Evolutionary conservation across 257 asterid species (phyloP).

Genomic region (Solanum bukasovii): DNA sequence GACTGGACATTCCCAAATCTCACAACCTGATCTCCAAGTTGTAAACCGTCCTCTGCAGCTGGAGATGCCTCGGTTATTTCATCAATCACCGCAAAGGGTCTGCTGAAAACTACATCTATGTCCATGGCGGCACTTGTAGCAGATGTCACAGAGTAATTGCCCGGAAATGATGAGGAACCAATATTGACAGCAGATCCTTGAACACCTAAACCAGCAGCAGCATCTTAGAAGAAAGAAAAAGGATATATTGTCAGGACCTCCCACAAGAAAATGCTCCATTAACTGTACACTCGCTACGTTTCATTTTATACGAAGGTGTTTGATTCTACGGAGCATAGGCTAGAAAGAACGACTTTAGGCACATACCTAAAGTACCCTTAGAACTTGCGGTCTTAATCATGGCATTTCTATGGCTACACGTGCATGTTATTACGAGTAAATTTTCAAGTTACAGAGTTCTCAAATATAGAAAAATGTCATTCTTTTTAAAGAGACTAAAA

Average conservation of each 20-base stretch:
- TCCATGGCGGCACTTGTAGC: constrained; percentile 41
- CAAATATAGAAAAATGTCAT: background rate
- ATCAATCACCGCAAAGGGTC: constrained; percentile 82
- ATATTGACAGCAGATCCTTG: constrained; percentile 11
- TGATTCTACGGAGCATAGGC: background rate
- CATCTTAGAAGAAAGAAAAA: constrained; percentile 1
- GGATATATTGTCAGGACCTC: background rate
- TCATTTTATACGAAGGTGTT: background rate
- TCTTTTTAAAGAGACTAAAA: background rate
- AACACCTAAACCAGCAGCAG: constrained; percentile 19
- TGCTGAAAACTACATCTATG: constrained; percentile 39
- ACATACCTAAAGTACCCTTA: background rate
- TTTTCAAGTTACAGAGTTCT: background rate
- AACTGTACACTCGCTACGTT: background rate
- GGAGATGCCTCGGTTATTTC: constrained; percentile 86
- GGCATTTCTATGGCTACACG: background rate
- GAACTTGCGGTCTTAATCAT: background rate
- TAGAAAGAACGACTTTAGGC: too few species aligned
- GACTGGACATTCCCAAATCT: constrained; percentile 74
- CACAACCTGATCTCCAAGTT: constrained; percentile 88
- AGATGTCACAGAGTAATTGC: constrained; percentile 14
- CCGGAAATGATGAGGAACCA: constrained; percentile 22
- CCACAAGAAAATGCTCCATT: background rate
- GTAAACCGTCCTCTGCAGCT: constrained; percentile 93
- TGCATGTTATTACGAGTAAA: background rate